Base-by-base conservation (phyloP, 2,329 filamentous ascomycete genomes). In the Colletotrichum cuscutae region DNA sequence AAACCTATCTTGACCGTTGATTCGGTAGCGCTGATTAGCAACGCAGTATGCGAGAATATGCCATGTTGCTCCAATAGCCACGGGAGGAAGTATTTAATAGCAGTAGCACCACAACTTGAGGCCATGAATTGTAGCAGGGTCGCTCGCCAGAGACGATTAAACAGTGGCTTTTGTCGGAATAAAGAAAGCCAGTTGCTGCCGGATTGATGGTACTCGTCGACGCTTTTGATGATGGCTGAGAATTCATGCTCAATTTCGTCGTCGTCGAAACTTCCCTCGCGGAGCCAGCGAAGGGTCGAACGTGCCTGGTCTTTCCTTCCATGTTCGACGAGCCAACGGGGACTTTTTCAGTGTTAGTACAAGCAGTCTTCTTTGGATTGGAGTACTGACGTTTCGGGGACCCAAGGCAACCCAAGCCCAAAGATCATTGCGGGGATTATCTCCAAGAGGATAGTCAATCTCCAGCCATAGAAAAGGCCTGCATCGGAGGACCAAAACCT, bases 11-110 rank as follows among this genome's bases (percentile, higher is more conserved):
- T 90, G 7, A 88, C 77, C 1, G 88, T 89, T 75, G 86, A 89
- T 77, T 90, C 89, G 37, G 89, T 86, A 2, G 88, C 88, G 6
- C 87, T 86, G 1, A 86, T 86, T 79, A 90, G 81, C 56, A 91
- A 79, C 1, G 87, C 84, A 19, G 87, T 69, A 9, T 86, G 83
- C 6, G 84, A 84, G 49, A 81, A 80, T 1, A 90, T 78, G 0
- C 89, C 89, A 1, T 90, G 80, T 3, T 84, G 84, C 64, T 82
- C 78, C 71, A 90, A 86, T 9, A 90, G 85, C 0, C 84, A 85
- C 0, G 89, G 89, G 0, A 90, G 82, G 75, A 90, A 90, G 75
- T 90, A 90, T 76, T 90, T 90, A 83, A 90, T 90, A 3, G 88
- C 88, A 0, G 88, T 88, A 15, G 88, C 88, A 24, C 89, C 89